Evolutionary conservation across 306 rosid species (phyloP).

Genomic region (Medicago truncatula): DNA sequence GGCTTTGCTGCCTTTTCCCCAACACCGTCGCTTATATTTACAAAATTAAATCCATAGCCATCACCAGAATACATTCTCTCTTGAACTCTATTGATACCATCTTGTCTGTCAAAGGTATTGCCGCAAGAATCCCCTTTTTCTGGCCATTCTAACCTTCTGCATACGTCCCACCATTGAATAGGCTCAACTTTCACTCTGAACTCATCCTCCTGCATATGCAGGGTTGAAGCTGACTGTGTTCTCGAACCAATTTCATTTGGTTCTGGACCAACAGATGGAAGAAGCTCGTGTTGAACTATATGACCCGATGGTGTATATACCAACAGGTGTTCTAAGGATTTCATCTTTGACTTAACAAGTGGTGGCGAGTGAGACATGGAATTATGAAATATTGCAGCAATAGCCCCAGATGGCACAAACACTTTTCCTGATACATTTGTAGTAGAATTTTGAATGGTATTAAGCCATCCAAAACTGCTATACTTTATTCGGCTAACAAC

Average conservation of each 20-base stretch:
- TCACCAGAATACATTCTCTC: slow-evolving; percentile 54
- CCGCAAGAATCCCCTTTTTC: slow-evolving; percentile 67
- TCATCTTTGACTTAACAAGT: slow-evolving; percentile 52
- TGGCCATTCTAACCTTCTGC: slow-evolving; percentile 86
- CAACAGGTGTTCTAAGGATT: slow-evolving; percentile 77
- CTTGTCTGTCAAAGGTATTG: slow-evolving; percentile 60
- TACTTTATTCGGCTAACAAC: slow-evolving; percentile 91
- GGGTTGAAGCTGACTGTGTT: slow-evolving; percentile 57
- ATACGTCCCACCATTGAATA: slow-evolving; percentile 95
- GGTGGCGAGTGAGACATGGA: slow-evolving; percentile 62
- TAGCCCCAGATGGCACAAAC: slow-evolving; percentile 93
- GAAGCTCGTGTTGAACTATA: slow-evolving; percentile 86
- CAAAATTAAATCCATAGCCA: slow-evolving; percentile 47
- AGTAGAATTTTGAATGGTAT: slow-evolving; percentile 61
- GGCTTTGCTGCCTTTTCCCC: slow-evolving; percentile 43
- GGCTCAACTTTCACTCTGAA: slow-evolving; percentile 90
- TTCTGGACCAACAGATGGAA: slow-evolving; percentile 72
- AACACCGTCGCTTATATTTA: slow-evolving; percentile 44
- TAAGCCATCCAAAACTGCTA: slow-evolving; percentile 95
- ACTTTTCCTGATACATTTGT: slow-evolving; percentile 76
- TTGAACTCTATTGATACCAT: slow-evolving; percentile 48
- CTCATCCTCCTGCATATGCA: slow-evolving; percentile 76
- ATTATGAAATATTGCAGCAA: slow-evolving; percentile 84
- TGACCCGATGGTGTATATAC: slow-evolving; percentile 93
- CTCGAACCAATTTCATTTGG: slow-evolving; percentile 50